Evolutionary conservation across 495 filamentous ascomycete species (phyloP).

Genomic region (Podospora pseudopauciseta): DNA sequence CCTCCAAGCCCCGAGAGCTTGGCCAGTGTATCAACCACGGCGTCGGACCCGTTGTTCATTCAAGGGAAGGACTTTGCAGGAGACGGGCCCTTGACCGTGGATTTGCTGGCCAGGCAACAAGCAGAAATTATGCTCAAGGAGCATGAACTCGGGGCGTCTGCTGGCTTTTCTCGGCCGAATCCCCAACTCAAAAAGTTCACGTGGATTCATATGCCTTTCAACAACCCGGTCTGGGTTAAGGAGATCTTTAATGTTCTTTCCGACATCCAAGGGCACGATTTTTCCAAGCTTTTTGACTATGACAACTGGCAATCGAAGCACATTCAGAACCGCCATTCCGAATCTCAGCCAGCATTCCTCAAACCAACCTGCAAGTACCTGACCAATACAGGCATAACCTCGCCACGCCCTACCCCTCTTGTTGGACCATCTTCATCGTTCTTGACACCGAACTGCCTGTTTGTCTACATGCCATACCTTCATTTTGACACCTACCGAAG

Average conservation of each 20-base stretch:
- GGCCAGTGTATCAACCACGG: conserved; percentile 25
- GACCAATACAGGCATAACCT: conserved; percentile 37
- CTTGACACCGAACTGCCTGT: conserved; percentile 38
- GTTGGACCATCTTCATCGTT: conserved; percentile 5
- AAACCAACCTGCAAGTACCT: conserved; percentile 45
- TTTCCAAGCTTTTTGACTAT: conserved; percentile 47
- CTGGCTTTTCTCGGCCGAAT: conserved; percentile 41
- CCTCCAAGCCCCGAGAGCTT: conserved; percentile 33
- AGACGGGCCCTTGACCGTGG: conserved; percentile 12
- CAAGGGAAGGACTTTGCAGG: conserved; percentile 8
- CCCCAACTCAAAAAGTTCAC: conserved; percentile 47
- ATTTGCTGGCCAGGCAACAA: conserved; percentile 20
- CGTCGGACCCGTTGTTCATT: conserved; percentile 30
- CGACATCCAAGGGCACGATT: conserved; percentile 33
- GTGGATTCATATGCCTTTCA: conserved; percentile 67
- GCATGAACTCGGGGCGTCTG: conserved; percentile 29
- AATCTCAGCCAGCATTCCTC: conserved; percentile 45
- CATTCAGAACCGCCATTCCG: conserved; percentile 43
- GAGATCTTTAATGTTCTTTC: conserved; percentile 39
- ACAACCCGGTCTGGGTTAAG: conserved; percentile 64
- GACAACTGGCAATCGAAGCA: conserved; percentile 48
- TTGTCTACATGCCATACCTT: conserved; percentile 52
- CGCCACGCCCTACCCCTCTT: conserved; percentile 31
- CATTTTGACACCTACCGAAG: conserved; percentile 65
- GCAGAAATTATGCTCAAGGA: conserved; percentile 23